phyloP scores from a whole-genome alignment of 2,329 filamentous ascomycete genomes.

The Cladobotryum mycophilum region DNA sequence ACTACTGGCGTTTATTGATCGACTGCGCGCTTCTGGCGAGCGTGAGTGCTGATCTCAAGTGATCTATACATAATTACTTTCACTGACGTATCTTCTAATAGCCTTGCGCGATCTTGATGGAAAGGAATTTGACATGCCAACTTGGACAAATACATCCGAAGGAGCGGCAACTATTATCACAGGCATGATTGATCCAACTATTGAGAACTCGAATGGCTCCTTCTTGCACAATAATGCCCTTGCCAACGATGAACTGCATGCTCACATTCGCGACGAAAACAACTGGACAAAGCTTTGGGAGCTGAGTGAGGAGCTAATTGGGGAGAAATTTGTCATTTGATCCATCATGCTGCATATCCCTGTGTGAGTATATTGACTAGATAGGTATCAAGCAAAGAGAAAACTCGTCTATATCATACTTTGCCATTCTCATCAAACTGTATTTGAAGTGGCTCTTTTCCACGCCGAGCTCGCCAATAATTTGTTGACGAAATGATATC shows the following conservation, averaged over 20 bases:
- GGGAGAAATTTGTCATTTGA: not conserved
- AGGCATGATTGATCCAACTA: conserved; percentile 13
- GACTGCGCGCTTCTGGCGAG: not conserved
- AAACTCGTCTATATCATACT: too few relatives aligned
- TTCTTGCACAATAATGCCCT: conserved; percentile 10
- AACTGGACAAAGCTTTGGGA: conserved; percentile 34
- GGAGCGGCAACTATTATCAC: conserved; percentile 18
- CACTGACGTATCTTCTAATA: too few relatives aligned
- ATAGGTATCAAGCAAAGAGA: too few relatives aligned
- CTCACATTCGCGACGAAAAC: conserved; percentile 26
- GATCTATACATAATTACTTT: too few relatives aligned
- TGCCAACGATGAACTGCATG: conserved; percentile 8
- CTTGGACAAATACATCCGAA: conserved; percentile 29
- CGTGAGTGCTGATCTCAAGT: not conserved
- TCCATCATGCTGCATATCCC: too few relatives aligned
- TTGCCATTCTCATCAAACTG: too few relatives aligned
- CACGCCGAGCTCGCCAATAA: conserved; percentile 4
- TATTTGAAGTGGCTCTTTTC: not conserved
- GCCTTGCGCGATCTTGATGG: conserved; percentile 7
- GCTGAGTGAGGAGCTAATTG: conserved; percentile 22
- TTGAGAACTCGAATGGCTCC: conserved; percentile 5
- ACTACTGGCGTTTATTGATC: not conserved
- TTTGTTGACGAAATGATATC: conserved; percentile 4
- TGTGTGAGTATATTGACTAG: too few relatives aligned
- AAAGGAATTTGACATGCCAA: not conserved